These are phyloP conservation scores for Oryza glumipatula DNA, from an alignment of 176 grass and related monocot genomes.

Conservation along the genomic window DNA sequence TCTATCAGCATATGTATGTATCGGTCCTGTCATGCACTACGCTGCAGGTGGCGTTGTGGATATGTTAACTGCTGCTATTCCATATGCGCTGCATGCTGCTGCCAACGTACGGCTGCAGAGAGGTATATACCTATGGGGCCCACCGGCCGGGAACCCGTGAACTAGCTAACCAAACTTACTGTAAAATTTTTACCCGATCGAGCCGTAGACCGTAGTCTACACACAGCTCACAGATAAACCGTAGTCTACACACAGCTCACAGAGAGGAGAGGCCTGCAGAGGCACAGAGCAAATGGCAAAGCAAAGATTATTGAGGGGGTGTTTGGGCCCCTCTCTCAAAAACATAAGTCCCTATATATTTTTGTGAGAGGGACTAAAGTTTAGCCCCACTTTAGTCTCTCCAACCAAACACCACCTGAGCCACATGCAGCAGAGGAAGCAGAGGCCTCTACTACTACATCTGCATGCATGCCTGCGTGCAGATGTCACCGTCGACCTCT, in stretches of 20 bases:
- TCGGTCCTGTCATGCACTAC: neutral
- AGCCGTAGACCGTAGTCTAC: neutral
- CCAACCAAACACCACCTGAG: no score
- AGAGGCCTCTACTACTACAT: neutral
- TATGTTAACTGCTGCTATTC: neutral
- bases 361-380: no score
- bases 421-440: neutral
- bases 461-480: neutral
- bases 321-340: no score
- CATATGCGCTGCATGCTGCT: neutral
- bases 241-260: no score
- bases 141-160: conserved; percentile 11
- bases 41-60: neutral
- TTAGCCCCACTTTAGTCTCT: no score
- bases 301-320: no score
- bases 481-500: conserved; percentile 66
- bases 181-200: neutral
- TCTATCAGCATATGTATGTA: neutral
- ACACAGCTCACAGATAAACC: no score
- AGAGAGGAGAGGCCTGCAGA: no score
- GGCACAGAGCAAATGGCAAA: no score
- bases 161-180: neutral
- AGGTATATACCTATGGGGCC: neutral
- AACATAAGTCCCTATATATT: no score
- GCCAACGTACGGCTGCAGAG: neutral